Percentiles rank a stretch among this genome's conserved stretches.
Evolutionary conservation across 345 rosid species (phyloP).

Genomic region (Anastatica hierochuntica): DNA sequence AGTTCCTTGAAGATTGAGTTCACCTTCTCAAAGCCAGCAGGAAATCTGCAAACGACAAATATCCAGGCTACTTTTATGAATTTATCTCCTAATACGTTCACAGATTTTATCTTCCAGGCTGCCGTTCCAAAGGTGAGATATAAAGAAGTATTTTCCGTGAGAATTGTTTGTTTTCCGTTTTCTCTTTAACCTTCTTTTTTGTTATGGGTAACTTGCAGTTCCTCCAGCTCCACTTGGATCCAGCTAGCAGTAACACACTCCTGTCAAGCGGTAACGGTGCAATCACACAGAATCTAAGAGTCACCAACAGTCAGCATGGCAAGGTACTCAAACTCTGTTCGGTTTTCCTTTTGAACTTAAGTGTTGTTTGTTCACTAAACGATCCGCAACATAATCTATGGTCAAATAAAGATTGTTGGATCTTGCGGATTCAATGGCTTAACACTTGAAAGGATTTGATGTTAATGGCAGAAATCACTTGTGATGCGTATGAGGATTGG

Average conservation of each 20-base stretch:
- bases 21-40: conserved; percentile 68
- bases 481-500: conserved; percentile 89
- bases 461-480: conserved; percentile 66
- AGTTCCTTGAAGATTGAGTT: conserved; percentile 67
- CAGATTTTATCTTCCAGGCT: conserved; percentile 89
- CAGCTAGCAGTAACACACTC: conserved; percentile 71
- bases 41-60: conserved; percentile 51
- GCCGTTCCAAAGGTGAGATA: conserved; percentile 92
- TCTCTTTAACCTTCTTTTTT: conserved; percentile 6
- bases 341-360: not conserved
- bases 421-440: not conserved
- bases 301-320: conserved; percentile 94
- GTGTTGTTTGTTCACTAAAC: too few relatives aligned
- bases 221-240: conserved; percentile 89
- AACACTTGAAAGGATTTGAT: not conserved
- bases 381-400: too few relatives aligned
- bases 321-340: conserved; percentile 44
- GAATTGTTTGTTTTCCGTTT: not conserved
- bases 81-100: conserved; percentile 46
- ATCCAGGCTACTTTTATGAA: conserved; percentile 73
- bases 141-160: not conserved
- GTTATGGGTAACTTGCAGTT: conserved; percentile 42
- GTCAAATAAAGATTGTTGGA: too few relatives aligned
- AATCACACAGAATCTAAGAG: conserved; percentile 59
- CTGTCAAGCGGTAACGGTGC: conserved; percentile 50